Base-by-base conservation (phyloP, 2,329 filamentous ascomycete genomes). In the Alternaria sp. region DNA sequence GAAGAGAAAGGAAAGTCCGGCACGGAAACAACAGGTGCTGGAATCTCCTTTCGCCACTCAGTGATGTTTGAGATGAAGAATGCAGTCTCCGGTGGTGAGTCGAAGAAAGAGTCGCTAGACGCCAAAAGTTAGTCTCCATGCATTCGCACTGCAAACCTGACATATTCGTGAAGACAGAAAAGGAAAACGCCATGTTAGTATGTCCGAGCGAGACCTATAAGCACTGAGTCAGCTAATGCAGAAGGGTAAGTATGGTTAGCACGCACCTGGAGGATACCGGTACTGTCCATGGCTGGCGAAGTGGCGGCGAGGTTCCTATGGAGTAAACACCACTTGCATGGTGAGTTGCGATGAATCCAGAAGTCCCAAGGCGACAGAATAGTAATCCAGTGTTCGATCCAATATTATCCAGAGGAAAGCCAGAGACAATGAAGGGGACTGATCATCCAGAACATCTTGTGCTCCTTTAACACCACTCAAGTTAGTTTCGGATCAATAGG, bases 1-100 rank as follows among this genome's bases (percentile, higher is more conserved):
- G 75, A 66, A 58, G 66, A 69, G 59, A 71, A 73, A 71, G 76
- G 70, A 63, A 79, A 66, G 62, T 78, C 75, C 72, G 71, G 66
- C 63, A 67, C 72, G 55, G 73, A 67, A 62, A 70, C 68, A 64
- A 74, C 48, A n/a, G 69, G 69, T 55, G 74, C 71, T 24, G 76
- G 72, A 26, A 80, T 75, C 56, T 78, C 74, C 62, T 80, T 76
- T 64, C 71, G 78, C 78, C 78, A 80, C 75, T 79, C 72, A 62
- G 76, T 73, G 71, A 80, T 78, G 71, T 78, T 75, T 59, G 74
- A 75, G 47, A 75, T 70, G 60, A 68, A 73, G 69, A 73, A 78
- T 65, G 68, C 73, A 58, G 74, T 65, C 69, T 72, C 69, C 65
- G 70, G 64, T 62, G 68, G 68, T 69, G 68, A 69, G 65, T 79